Evolutionary conservation across 768 basidiomycete species (phyloP).

Genomic region (Lactarius deliciosus): DNA sequence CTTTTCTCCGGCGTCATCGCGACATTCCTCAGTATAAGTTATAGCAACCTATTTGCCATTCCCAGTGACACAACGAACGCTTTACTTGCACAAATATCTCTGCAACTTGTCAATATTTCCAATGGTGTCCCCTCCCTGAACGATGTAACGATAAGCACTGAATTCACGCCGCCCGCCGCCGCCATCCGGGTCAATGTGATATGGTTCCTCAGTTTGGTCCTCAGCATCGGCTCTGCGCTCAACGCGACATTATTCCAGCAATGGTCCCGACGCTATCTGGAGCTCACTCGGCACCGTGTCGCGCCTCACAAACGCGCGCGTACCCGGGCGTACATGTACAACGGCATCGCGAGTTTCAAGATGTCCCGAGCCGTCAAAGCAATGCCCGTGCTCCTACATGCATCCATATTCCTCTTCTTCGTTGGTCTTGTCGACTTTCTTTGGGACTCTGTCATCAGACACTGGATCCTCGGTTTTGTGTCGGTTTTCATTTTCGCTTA

Average conservation of each 20-base stretch:
- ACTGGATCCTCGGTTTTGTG: neutral
- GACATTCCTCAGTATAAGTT: constrained; percentile 6
- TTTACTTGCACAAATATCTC: neutral
- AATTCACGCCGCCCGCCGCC: too few relatives aligned
- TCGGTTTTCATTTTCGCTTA: neutral
- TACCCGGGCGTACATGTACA: neutral
- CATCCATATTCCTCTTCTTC: neutral
- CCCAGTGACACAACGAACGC: neutral
- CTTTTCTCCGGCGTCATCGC: constrained; percentile 9
- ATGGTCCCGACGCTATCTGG: neutral
- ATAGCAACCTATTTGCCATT: neutral
- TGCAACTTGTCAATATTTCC: neutral
- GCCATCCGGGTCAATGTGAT: constrained; percentile 4
- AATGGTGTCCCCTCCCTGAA: neutral
- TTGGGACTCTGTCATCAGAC: neutral
- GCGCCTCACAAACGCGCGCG: neutral
- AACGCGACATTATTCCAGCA: neutral
- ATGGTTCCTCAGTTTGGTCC: constrained; percentile 3
- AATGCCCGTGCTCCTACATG: neutral
- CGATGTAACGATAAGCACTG: too few relatives aligned
- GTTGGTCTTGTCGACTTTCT: neutral
- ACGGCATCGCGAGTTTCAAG: neutral
- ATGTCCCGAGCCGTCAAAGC: neutral
- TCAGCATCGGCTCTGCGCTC: neutral
- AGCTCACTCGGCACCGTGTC: neutral